A percentile compares a stretch with the other conserved stretches of the same genome.
These are phyloP conservation scores for Penicillium atrosanguineum DNA, from an alignment of 495 filamentous ascomycete species.

Conservation along the genomic window DNA sequence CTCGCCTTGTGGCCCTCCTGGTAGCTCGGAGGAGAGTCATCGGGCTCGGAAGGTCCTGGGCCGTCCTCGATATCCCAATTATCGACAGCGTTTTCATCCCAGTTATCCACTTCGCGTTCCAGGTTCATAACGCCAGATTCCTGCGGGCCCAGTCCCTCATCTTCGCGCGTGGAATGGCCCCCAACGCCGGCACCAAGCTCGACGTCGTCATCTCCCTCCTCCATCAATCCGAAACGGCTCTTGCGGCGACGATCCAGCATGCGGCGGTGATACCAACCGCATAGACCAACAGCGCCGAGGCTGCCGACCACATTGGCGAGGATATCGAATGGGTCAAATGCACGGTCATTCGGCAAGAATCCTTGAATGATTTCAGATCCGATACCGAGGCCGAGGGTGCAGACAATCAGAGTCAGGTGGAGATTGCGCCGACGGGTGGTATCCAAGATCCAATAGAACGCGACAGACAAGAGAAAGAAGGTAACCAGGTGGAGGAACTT, in stretches of 20 bases:
- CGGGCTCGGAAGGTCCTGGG: conserved; percentile 12
- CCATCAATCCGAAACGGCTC: conserved; percentile 67
- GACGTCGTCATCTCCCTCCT: conserved; percentile 51
- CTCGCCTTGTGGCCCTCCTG: conserved; percentile 14
- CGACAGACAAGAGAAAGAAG: conserved; percentile 82
- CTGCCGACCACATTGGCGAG: conserved; percentile 85
- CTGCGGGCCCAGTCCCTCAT: conserved; percentile 56
- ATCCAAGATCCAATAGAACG: conserved; percentile 97
- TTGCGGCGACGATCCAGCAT: conserved; percentile 89
- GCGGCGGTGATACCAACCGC: conserved; percentile 87
- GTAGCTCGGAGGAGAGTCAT: conserved; percentile 18
- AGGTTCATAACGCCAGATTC: conserved; percentile 54
- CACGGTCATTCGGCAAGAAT: conserved; percentile 73
- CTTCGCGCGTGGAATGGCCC: conserved; percentile 41
- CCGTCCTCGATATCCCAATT: conserved; percentile 66
- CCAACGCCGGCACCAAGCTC: conserved; percentile 53
- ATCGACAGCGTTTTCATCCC: conserved; percentile 79
- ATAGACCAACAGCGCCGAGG: conserved; percentile 64
- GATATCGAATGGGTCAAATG: conserved; percentile 83
- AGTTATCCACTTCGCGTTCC: conserved; percentile 76
- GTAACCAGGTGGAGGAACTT: conserved; percentile 85
- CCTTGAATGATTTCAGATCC: conserved; percentile 85
- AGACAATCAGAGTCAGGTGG: conserved; percentile 79
- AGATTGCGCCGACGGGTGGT: conserved; percentile 79
- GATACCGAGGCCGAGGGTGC: conserved; percentile 69